These are phyloP conservation scores for Salix koriyanagi DNA, from an alignment of 345 rosid genomes.

Conservation along the genomic window DNA sequence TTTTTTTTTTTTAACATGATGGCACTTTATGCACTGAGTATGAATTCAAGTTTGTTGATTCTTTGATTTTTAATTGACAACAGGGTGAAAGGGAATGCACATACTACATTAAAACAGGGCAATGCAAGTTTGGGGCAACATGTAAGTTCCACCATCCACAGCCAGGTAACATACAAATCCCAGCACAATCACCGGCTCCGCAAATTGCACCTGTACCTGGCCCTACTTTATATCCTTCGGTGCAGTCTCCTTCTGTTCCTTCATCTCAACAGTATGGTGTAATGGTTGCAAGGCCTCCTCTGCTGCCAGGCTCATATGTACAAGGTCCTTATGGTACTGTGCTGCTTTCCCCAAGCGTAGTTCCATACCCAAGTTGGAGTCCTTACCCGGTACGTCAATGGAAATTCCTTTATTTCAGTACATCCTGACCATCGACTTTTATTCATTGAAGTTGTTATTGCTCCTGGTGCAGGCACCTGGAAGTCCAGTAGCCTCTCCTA, in stretches of 20 bases:
- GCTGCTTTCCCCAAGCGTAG: conserved; percentile 64
- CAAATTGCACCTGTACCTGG: conserved; percentile 52
- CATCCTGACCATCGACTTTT: not conserved
- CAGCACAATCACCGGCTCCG: conserved; percentile 43
- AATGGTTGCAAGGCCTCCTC: conserved; percentile 68
- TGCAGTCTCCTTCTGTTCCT: conserved; percentile 58
- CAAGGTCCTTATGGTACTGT: conserved; percentile 71
- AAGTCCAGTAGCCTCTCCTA: conserved; percentile 52
- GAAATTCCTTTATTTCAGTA: not conserved
- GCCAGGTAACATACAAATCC: conserved; percentile 47
- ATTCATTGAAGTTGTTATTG: not conserved
- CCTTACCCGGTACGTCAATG: conserved; percentile 59
- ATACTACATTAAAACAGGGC: conserved; percentile 80
- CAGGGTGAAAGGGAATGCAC: conserved; percentile 94
- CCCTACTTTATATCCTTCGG: conserved; percentile 51
- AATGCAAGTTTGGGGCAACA: conserved; percentile 78
- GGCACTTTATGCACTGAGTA: not conserved
- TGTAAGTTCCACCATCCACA: conserved; percentile 91
- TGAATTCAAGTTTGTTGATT: conserved; percentile 8
- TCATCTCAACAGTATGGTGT: conserved; percentile 71
- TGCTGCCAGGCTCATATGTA: conserved; percentile 62
- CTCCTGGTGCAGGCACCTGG: conserved; percentile 44
- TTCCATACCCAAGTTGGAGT: conserved; percentile 67
- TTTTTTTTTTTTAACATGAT: not conserved
- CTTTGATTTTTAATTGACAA: conserved; percentile 10